A percentile compares a stretch with the other conserved stretches of the same genome.
Conservation (phyloP, 75 land plant genomes). For the Picea glauca region DNA sequence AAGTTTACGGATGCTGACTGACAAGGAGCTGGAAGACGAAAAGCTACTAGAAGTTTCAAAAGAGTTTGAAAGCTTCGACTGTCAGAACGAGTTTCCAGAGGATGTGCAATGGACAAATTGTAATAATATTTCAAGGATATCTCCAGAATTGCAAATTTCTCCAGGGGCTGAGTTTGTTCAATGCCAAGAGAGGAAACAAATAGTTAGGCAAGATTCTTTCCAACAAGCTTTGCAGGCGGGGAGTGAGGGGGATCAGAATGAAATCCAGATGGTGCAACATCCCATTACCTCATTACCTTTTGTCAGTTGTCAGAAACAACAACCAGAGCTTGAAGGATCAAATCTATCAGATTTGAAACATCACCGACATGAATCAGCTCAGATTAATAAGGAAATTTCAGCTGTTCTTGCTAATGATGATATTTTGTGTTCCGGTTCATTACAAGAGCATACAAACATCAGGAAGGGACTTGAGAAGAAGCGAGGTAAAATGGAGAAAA, state of each 20-base stretch:
- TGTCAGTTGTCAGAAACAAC: neutral
- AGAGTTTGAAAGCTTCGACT: constrained; percentile 15
- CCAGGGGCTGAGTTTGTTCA: neutral
- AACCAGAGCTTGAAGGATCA: neutral
- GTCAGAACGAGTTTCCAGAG: neutral
- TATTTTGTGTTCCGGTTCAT: neutral
- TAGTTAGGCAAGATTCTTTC: neutral
- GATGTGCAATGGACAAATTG: neutral
- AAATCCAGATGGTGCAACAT: neutral
- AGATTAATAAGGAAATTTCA: neutral
- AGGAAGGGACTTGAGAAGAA: constrained; percentile 45
- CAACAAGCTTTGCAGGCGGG: neutral
- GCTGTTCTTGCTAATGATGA: neutral
- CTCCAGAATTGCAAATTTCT: neutral
- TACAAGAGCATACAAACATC: constrained; percentile 11
- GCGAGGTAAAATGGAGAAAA: constrained; percentile 79
- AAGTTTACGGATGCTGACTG: constrained; percentile 49
- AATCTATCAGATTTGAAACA: neutral
- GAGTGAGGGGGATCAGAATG: neutral
- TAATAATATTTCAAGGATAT: neutral
- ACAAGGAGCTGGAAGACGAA: constrained; percentile 38
- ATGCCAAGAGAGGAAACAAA: neutral
- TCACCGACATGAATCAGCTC: neutral
- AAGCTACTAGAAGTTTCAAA: constrained; percentile 23
- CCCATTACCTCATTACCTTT: neutral